A percentile compares a stretch with the other conserved stretches of the same genome.
phyloP scores from a whole-genome alignment of 495 filamentous ascomycete species.

The Stereocaulon alpinum region DNA sequence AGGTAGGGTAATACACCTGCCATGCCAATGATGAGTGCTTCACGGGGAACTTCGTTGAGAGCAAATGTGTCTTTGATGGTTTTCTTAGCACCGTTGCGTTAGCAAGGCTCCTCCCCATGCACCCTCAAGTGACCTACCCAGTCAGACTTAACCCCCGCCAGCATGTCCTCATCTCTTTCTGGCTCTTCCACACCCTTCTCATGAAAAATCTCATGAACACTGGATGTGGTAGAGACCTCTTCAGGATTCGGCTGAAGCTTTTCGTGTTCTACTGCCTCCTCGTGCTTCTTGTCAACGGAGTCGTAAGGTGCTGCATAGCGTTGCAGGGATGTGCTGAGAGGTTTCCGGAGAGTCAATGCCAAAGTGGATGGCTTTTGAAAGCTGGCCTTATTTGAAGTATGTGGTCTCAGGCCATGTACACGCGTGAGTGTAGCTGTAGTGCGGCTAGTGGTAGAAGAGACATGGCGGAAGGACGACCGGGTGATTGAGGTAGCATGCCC shows the following conservation, averaged over 20 bases:
- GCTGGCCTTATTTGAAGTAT: slow-evolving; percentile 15
- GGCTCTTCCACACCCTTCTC: slow-evolving; percentile 28
- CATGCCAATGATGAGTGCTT: slow-evolving; percentile 72
- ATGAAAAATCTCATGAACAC: slow-evolving; percentile 44
- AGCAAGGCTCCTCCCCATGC: not conserved
- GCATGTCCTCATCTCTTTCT: slow-evolving; percentile 48
- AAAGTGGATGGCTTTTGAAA: slow-evolving; percentile 19
- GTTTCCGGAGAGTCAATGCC: slow-evolving; percentile 39
- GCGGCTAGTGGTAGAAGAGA: slow-evolving; percentile 31
- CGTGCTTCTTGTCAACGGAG: slow-evolving; percentile 40
- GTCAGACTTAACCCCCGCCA: slow-evolving; percentile 59
- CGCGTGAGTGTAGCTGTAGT: slow-evolving; percentile 35
- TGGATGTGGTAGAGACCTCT: slow-evolving; percentile 46
- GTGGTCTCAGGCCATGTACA: slow-evolving; percentile 29
- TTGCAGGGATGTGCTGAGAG: slow-evolving; percentile 42
- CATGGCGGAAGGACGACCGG: slow-evolving; percentile 39
- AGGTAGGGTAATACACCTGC: slow-evolving; percentile 87
- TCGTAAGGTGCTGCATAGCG: slow-evolving; percentile 37
- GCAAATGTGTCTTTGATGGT: slow-evolving; percentile 83
- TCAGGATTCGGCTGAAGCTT: slow-evolving; percentile 48
- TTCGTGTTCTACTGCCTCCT: slow-evolving; percentile 38
- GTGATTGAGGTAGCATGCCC: slow-evolving; percentile 38
- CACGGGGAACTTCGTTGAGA: slow-evolving; percentile 62
- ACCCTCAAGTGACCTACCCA: slow-evolving; percentile 45
- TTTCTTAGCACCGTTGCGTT: slow-evolving; percentile 39